A percentile compares a stretch with the other conserved stretches of the same genome.
Evolutionary conservation across 441 rosid species (phyloP).

Genomic region (Adansonia gregorii): DNA sequence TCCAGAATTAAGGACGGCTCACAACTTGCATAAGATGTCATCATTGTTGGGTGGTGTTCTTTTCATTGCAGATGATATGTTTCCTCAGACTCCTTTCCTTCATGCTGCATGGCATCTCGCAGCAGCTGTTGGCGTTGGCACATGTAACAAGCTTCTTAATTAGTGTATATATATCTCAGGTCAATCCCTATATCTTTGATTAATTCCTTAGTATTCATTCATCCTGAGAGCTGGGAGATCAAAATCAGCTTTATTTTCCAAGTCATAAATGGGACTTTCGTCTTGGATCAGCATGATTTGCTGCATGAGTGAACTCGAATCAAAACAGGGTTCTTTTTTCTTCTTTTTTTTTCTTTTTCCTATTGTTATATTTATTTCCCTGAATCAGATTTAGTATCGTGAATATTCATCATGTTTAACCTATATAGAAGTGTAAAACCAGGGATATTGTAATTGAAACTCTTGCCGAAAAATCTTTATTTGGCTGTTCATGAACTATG

Average conservation of each 20-base stretch:
- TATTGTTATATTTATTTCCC: neutral
- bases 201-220: slow-evolving; percentile 25
- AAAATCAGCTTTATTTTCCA: slow-evolving; percentile 28
- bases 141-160: slow-evolving; percentile 89
- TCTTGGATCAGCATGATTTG: slow-evolving; percentile 4
- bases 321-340: slow-evolving; percentile 25
- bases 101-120: slow-evolving; percentile 99
- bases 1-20: slow-evolving; percentile 75
- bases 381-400: neutral
- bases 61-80: slow-evolving; percentile 88
- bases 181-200: slow-evolving; percentile 9
- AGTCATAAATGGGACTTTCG: neutral
- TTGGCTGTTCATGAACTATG: too few species aligned
- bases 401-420: neutral
- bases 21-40: slow-evolving; percentile 84
- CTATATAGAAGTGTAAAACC: too few species aligned
- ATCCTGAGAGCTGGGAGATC: slow-evolving; percentile 29
- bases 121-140: slow-evolving; percentile 90
- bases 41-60: slow-evolving; percentile 78
- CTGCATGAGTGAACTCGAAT: slow-evolving; percentile 20
- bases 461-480: too few species aligned
- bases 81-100: slow-evolving; percentile 73
- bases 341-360: too few species aligned
- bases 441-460: too few species aligned
- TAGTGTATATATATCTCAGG: slow-evolving; percentile 36